These are phyloP conservation scores for Rhodosporidiobolus sp. DNA, from an alignment of 768 basidiomycete genomes.

Conservation along the genomic window DNA sequence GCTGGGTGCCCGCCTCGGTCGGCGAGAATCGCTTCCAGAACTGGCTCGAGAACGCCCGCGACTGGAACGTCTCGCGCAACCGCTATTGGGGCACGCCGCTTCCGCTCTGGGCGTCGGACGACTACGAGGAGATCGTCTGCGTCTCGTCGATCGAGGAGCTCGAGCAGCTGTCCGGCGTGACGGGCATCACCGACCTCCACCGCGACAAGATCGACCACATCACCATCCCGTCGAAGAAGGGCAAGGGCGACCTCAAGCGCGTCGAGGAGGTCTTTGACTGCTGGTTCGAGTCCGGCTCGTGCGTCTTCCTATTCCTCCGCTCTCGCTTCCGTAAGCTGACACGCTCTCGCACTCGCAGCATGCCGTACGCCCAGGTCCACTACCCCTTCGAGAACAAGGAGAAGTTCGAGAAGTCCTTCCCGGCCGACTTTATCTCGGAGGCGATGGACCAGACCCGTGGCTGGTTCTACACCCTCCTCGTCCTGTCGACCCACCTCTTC, in stretches of 20 bases:
- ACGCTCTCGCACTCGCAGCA: slow-evolving; percentile 55
- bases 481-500: slow-evolving; percentile 92
- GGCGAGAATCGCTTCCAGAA: slow-evolving; percentile 92
- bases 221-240: slow-evolving; percentile 86
- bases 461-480: slow-evolving; percentile 98
- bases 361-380: slow-evolving; percentile 96
- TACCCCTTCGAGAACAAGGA: slow-evolving; percentile 98
- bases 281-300: slow-evolving; percentile 99
- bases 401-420: slow-evolving; percentile 76
- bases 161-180: slow-evolving; percentile 76
- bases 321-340: background rate
- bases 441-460: slow-evolving; percentile 98
- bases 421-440: slow-evolving; percentile 95
- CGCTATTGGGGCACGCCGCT: slow-evolving; percentile 99
- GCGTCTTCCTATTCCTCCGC: slow-evolving; percentile 40
- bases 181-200: slow-evolving; percentile 82
- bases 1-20: slow-evolving; percentile 91
- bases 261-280: slow-evolving; percentile 99
- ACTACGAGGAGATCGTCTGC: slow-evolving; percentile 75
- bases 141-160: slow-evolving; percentile 85
- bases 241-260: slow-evolving; percentile 78
- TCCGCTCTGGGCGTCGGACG: slow-evolving; percentile 92
- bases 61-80: slow-evolving; percentile 99
- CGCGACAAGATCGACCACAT: slow-evolving; percentile 92
- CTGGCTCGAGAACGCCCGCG: slow-evolving; percentile 96